A percentile compares a stretch with the other conserved stretches of the same genome.
Evolutionary conservation across 139 green algal genomes (phyloP).

Genomic region (Penium margaritaceum): DNA sequence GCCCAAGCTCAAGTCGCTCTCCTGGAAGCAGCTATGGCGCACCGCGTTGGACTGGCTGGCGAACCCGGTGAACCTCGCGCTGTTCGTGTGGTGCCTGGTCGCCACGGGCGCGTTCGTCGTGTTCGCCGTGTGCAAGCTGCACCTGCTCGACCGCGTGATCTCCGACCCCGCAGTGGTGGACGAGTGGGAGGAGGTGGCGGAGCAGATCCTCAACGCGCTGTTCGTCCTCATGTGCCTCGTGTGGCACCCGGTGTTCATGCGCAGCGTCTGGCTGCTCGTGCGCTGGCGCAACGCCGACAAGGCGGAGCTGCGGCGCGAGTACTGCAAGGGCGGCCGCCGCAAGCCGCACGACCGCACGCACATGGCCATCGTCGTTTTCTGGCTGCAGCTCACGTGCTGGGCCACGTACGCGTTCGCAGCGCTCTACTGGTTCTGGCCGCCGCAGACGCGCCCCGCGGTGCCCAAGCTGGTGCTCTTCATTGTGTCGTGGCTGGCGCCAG

Average conservation of each 20-base stretch:
- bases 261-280: not conserved
- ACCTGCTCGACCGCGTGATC: not conserved
- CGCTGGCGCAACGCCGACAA: slow-evolving; percentile 14
- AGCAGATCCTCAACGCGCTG: slow-evolving; percentile 30
- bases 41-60: not conserved
- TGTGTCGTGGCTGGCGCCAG: not conserved
- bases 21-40: not conserved
- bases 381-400: slow-evolving; percentile 26
- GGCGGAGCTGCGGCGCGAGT: slow-evolving; percentile 16
- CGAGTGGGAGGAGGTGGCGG: slow-evolving; percentile 9
- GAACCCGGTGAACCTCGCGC: not conserved
- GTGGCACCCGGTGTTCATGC: slow-evolving; percentile 20
- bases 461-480: not conserved
- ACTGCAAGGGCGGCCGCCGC: slow-evolving; percentile 19
- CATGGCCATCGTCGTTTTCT: slow-evolving; percentile 34
- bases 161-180: not conserved
- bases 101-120: not conserved
- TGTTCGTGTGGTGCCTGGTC: slow-evolving; percentile 1
- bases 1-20: not conserved
- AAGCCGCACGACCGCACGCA: slow-evolving; percentile 41
- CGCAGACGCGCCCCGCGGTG: slow-evolving; percentile 4
- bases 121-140: not conserved
- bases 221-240: slow-evolving; percentile 38
- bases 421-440: slow-evolving; percentile 22
- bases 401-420: slow-evolving; percentile 28